Evolutionary conservation across 1,284 basidiomycete genomes (phyloP).

Genomic region (Vanrija sp.): DNA sequence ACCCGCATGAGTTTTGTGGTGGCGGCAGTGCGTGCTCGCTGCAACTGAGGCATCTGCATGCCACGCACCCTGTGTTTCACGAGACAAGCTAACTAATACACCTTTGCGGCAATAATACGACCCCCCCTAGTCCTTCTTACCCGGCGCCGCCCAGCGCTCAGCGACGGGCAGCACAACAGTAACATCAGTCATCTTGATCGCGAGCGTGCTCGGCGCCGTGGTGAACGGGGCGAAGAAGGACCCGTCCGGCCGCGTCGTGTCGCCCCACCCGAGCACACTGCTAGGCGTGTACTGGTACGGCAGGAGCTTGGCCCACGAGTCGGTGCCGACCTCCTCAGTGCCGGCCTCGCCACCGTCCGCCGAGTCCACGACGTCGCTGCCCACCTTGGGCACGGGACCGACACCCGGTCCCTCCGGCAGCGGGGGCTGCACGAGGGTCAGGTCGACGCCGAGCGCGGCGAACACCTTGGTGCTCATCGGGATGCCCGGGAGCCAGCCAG

Average conservation of each 20-base stretch:
- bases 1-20: no score
- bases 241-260: conserved; percentile 1
- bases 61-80: no score
- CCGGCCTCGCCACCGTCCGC: no score
- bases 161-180: background rate
- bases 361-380: background rate
- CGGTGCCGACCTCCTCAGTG: background rate
- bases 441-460: background rate
- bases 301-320: conserved; percentile 1
- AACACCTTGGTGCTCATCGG: conserved; percentile 1
- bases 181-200: background rate
- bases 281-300: conserved; percentile 4
- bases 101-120: no score
- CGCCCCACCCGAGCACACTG: background rate
- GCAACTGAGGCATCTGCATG: no score
- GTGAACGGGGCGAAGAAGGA: background rate
- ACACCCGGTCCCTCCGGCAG: background rate
- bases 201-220: background rate
- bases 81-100: no score
- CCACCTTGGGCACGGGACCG: background rate
- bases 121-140: background rate
- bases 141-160: conserved; percentile 1
- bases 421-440: conserved; percentile 5
- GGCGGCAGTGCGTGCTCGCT: no score
- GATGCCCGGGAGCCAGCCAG: background rate